Percentiles rank a stretch among this genome's conserved stretches.
Conservation (phyloP, 2,329 filamentous ascomycete genomes). For the Monilinia vaccinii-corymbosi region DNA sequence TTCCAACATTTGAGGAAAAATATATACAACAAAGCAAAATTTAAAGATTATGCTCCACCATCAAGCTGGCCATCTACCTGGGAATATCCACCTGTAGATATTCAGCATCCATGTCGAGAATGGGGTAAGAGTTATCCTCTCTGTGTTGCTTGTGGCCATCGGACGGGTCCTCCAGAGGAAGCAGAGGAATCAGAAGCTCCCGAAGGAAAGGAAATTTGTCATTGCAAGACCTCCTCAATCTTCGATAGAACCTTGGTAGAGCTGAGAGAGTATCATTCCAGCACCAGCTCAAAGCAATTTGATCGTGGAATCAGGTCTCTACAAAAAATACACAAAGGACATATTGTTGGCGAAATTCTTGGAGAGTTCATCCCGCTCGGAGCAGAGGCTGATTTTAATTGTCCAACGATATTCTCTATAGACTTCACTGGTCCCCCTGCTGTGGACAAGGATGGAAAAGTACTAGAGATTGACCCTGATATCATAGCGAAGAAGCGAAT, state of each 20-base stretch:
- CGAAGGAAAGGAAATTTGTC: background rate
- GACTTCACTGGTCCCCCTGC: constrained; percentile 1
- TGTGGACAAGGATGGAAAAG: background rate
- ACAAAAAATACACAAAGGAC: background rate
- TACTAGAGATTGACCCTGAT: background rate
- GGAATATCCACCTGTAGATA: constrained; percentile 4
- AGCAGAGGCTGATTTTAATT: background rate
- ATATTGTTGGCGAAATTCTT: constrained; percentile 1
- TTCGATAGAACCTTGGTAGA: background rate
- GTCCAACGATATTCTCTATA: background rate
- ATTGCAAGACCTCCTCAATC: background rate
- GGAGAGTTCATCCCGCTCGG: constrained; percentile 7
- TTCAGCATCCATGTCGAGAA: constrained; percentile 4
- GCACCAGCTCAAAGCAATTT: background rate
- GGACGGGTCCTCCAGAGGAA: background rate
- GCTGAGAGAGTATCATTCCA: background rate
- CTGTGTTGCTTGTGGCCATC: background rate
- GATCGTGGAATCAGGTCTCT: constrained; percentile 5
- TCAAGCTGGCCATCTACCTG: background rate
- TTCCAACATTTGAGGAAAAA: background rate
- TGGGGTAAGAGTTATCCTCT: constrained; percentile 1
- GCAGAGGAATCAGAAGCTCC: background rate
- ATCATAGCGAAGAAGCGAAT: background rate
- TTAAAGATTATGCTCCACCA: background rate
- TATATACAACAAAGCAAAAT: background rate